Base-by-base conservation (phyloP, 768 basidiomycete genomes). In the Rhizopogon sp. region DNA sequence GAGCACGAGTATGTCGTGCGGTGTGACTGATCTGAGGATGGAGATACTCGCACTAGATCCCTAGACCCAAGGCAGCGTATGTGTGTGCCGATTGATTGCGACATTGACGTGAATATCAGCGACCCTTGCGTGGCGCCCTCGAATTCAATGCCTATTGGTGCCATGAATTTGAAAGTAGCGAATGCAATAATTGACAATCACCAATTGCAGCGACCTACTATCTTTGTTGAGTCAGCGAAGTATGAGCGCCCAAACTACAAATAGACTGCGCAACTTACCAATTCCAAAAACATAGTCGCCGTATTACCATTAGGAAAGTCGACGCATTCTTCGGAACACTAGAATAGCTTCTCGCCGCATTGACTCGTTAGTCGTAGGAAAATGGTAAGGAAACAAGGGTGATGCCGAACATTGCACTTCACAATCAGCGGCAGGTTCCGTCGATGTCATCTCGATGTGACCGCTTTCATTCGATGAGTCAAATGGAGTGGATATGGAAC, bases 1-100 rank as follows among this genome's bases (percentile, higher is more conserved):
- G 57, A 59, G 61, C 68, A 71, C 60, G 67, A 64, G 52, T 62
- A 64, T 60, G 59, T 67, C 67, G 70, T 66, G 68, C 69, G 68
- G 66, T 49, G 67, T 68, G 70, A 71, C 60, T 66, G 70, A 69
- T 70, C 52, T 2, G 55, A 69, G 59, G 54, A 41, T 61, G 66
- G 68, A 66, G 64, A 68, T n/a, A n/a, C 39, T 49, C 47, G 31
- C 47, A 49, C 33, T 37, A 20, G 33, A 35, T 49, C 33, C 20
- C 46, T 37, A 33, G 47, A 49, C 22, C 14, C 47, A 49, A 22
- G 14, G 33, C 20, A 22, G 5, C 17, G 8, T 16, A 37, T 35
- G 33, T 49, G 35, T 35, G 33, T 49, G 22, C 22, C 47, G 47
- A 49, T 49, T 49, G 35, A 49, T 35, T 25, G 47, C 47, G 47